Percentiles rank a stretch among this genome's conserved stretches.
phyloP scores from a whole-genome alignment of 2,329 filamentous ascomycete species.

The Alternaria sp. region DNA sequence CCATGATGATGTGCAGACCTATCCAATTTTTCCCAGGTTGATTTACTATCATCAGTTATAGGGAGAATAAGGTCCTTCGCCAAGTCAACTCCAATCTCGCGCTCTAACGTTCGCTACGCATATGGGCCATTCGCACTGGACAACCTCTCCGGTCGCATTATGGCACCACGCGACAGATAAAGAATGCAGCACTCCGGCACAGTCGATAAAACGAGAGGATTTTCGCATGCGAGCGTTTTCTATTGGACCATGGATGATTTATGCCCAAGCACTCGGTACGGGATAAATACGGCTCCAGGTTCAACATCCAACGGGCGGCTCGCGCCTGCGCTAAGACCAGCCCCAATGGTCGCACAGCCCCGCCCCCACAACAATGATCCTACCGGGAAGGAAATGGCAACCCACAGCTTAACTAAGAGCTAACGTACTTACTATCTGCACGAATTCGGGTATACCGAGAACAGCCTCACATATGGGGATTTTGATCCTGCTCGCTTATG shows the following conservation, averaged over 20 bases:
- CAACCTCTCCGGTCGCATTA: neutral
- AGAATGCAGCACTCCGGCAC: neutral
- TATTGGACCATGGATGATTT: neutral
- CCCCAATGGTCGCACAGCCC: neutral
- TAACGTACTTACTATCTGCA: neutral
- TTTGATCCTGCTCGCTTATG: neutral
- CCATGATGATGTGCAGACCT: no score
- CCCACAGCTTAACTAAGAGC: neutral
- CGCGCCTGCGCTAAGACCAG: neutral
- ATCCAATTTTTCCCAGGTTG: no score
- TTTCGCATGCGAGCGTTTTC: neutral
- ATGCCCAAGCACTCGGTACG: neutral
- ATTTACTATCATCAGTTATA: neutral
- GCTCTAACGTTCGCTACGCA: neutral
- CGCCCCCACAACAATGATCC: neutral
- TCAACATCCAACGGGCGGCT: neutral
- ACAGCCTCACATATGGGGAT: neutral
- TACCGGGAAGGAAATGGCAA: neutral
- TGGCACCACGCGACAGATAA: neutral
- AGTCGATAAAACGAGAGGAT: neutral
- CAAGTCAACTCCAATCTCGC: neutral
- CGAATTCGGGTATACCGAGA: neutral
- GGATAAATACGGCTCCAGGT: neutral
- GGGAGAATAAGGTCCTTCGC: neutral
- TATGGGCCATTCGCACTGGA: neutral